phyloP scores from a whole-genome alignment of 2,329 filamentous ascomycete genomes.

The Domatiomyces catenatus region DNA sequence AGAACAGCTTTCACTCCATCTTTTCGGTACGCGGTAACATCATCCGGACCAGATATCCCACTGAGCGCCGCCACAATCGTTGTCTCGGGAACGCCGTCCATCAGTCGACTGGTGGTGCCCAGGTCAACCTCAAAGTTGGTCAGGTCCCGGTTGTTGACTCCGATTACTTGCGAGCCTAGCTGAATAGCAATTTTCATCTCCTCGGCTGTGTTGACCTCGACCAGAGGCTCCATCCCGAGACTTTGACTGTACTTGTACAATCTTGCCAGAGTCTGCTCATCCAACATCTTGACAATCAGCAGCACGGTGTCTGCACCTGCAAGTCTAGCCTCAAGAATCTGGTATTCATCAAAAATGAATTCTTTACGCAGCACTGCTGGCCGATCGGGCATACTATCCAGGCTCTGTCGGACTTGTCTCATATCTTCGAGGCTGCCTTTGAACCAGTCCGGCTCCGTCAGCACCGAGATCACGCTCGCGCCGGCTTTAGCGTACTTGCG shows the following conservation, averaged over 20 bases:
- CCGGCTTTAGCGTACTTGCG: conserved; percentile 83
- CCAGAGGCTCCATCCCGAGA: conserved; percentile 90
- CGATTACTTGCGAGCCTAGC: conserved; percentile 78
- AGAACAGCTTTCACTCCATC: conserved; percentile 87
- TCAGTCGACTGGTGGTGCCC: conserved; percentile 73
- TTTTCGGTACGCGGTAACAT: conserved; percentile 73
- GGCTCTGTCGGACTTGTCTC: conserved; percentile 66
- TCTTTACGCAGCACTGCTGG: conserved; percentile 89
- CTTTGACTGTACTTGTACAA: conserved; percentile 80
- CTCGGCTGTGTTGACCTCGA: conserved; percentile 87
- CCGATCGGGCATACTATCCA: conserved; percentile 82
- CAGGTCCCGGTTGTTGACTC: conserved; percentile 93
- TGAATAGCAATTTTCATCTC: conserved; percentile 83
- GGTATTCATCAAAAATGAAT: conserved; percentile 95
- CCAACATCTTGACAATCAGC: conserved; percentile 96
- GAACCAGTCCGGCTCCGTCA: conserved; percentile 98
- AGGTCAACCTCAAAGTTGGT: conserved; percentile 96
- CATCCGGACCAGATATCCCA: conserved; percentile 76
- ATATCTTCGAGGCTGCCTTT: conserved; percentile 95
- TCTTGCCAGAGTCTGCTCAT: conserved; percentile 52
- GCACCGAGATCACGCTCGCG: conserved; percentile 93
- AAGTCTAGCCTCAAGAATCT: conserved; percentile 84
- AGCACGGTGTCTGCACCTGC: conserved; percentile 89
- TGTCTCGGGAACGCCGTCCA: conserved; percentile 68
- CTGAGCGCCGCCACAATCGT: conserved; percentile 88